phyloP scores from a whole-genome alignment of 2,329 filamentous ascomycete species.

The Talaromyces sp. region DNA sequence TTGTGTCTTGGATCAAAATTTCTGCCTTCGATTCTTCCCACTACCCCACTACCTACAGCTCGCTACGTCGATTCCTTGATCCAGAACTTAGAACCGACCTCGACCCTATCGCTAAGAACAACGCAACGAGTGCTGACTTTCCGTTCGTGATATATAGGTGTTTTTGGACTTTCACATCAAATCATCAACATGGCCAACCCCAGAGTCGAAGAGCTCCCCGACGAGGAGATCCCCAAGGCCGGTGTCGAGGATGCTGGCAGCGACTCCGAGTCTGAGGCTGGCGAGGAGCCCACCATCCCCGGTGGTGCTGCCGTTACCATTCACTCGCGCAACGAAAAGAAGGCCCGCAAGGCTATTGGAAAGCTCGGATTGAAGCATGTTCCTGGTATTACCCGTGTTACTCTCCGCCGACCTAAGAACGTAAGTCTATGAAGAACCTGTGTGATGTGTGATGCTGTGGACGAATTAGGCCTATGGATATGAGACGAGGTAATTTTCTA shows the following conservation, averaged over 20 bases:
- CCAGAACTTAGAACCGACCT: not conserved
- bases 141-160: not conserved
- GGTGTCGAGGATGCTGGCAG: conserved; percentile 68
- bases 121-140: conserved; percentile 5
- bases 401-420: conserved; percentile 97
- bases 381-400: conserved; percentile 96
- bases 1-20: conserved; percentile 2
- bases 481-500: not conserved
- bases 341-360: conserved; percentile 98
- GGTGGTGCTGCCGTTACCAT: conserved; percentile 85
- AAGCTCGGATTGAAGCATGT: conserved; percentile 97
- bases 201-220: conserved; percentile 94
- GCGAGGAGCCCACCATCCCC: conserved; percentile 65
- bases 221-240: conserved; percentile 80
- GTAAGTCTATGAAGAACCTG: conserved; percentile 56
- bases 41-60: not conserved
- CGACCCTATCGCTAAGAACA: conserved; percentile 10
- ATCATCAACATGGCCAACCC: conserved; percentile 81
- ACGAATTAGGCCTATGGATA: not conserved
- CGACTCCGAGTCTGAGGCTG: conserved; percentile 52
- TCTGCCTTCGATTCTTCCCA: not conserved
- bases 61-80: not conserved
- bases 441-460: conserved; percentile 16
- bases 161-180: not conserved
- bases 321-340: conserved; percentile 99